Evolutionary conservation across 768 basidiomycete species (phyloP).

Genomic region (Dictyophora rubrovolvata): DNA sequence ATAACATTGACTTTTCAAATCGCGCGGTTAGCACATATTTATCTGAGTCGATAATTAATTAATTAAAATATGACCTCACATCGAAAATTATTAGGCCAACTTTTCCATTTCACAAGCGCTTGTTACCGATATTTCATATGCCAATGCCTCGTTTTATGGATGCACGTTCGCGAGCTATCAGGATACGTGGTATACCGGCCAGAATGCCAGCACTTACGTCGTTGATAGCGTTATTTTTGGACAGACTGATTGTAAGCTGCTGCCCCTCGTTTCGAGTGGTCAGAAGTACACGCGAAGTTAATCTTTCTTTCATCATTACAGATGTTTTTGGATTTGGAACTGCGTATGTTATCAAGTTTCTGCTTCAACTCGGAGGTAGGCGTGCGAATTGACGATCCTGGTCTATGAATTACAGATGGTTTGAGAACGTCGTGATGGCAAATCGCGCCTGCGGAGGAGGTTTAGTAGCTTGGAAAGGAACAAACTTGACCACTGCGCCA

Average conservation of each 20-base stretch:
- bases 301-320: constrained; percentile 13
- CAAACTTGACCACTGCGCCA: constrained; percentile 40
- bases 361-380: not conserved
- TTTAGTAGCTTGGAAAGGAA: constrained; percentile 55
- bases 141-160: constrained; percentile 59
- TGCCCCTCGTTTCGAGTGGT: not conserved
- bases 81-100: constrained; percentile 34
- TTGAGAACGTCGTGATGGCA: constrained; percentile 47
- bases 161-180: constrained; percentile 53
- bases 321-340: constrained; percentile 55
- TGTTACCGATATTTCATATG: constrained; percentile 50
- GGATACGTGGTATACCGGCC: constrained; percentile 58
- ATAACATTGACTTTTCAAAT: constrained; percentile 61
- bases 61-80: not conserved
- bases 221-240: constrained; percentile 55
- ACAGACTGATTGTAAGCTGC: constrained; percentile 47
- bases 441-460: constrained; percentile 59
- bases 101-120: constrained; percentile 53
- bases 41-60: not conserved
- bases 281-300: not conserved
- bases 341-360: constrained; percentile 37
- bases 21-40: constrained; percentile 37
- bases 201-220: constrained; percentile 47
- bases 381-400: no score
- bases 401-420: constrained; percentile 33